Percentiles rank a stretch among this genome's conserved stretches.
Conservation (phyloP, 2,329 filamentous ascomycete species). For the Reticulascus tulasneorum region DNA sequence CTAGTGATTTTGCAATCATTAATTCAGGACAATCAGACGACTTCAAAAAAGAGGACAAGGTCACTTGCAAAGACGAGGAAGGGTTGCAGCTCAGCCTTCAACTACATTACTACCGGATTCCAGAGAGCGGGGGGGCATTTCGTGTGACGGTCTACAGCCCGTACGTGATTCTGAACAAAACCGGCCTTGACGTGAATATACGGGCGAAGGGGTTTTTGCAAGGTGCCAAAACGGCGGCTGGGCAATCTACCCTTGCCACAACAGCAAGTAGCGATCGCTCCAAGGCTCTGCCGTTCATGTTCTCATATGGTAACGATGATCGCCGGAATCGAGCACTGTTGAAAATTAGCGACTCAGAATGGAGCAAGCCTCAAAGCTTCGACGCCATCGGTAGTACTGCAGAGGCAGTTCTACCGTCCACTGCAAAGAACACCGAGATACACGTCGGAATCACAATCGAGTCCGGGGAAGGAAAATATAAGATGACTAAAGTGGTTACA, state of each 20-base stretch:
- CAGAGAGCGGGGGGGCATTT: conserved; percentile 92
- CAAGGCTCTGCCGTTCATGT: conserved; percentile 92
- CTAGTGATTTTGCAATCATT: conserved; percentile 96
- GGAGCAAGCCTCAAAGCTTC: conserved; percentile 98
- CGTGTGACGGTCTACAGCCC: conserved; percentile 93
- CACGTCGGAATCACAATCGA: conserved; percentile 86
- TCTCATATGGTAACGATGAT: conserved; percentile 85
- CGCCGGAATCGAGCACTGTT: conserved; percentile 85
- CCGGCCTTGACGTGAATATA: conserved; percentile 81
- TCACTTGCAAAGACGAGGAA: conserved; percentile 81
- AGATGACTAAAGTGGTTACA: conserved; percentile 92
- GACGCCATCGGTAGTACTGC: conserved; percentile 93
- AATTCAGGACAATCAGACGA: conserved; percentile 86
- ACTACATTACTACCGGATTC: conserved; percentile 86
- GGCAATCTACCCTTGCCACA: conserved; percentile 59
- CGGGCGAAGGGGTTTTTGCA: conserved; percentile 87
- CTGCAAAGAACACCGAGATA: conserved; percentile 71
- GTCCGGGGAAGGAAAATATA: conserved; percentile 95
- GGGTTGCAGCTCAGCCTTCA: conserved; percentile 75
- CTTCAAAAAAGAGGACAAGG: conserved; percentile 74
- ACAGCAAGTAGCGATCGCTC: conserved; percentile 50
- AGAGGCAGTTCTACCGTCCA: conserved; percentile 77
- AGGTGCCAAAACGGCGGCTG: conserved; percentile 76
- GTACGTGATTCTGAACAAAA: conserved; percentile 94
- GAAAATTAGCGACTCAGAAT: conserved; percentile 83